Percentiles rank a stretch among this genome's conserved stretches.
Conservation (phyloP, 139 green algal species). For the Edaphochlamys debaryana region DNA sequence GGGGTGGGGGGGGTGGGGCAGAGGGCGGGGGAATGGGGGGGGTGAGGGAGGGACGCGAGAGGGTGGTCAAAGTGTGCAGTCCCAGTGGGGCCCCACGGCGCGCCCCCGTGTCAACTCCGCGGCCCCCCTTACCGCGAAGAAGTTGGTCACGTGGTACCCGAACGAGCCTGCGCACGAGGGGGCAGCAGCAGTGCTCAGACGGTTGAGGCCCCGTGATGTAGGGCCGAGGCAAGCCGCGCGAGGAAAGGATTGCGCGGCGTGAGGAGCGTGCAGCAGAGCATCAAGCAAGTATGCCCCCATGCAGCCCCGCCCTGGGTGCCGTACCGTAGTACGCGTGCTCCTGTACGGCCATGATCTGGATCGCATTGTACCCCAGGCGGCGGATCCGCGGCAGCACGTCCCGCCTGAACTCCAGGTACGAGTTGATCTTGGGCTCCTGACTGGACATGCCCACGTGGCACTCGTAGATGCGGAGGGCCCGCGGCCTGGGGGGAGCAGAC, state of each 20-base stretch:
- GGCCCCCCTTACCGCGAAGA: slow-evolving; percentile 83
- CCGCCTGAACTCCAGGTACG: slow-evolving; percentile 93
- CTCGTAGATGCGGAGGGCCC: slow-evolving; percentile 96
- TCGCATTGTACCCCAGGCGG: slow-evolving; percentile 92
- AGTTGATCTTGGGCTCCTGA: slow-evolving; percentile 84
- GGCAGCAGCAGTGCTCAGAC: not conserved
- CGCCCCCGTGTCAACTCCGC: too few species aligned
- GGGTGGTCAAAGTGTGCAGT: too few species aligned
- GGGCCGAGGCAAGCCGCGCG: not conserved
- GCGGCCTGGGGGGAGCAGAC: slow-evolving; percentile 59
- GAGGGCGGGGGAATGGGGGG: not conserved
- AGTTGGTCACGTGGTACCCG: slow-evolving; percentile 97
- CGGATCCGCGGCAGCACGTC: slow-evolving; percentile 94
- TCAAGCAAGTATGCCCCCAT: too few species aligned
- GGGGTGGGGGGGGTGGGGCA: not conserved
- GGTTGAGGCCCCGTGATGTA: slow-evolving; percentile 38
- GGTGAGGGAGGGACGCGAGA: too few species aligned
- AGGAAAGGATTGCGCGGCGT: too few species aligned
- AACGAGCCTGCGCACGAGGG: slow-evolving; percentile 69
- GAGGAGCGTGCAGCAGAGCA: too few species aligned
- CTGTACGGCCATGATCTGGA: slow-evolving; percentile 99
- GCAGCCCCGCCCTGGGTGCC: too few species aligned
- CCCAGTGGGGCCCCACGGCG: too few species aligned
- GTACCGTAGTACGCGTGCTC: slow-evolving; percentile 86
- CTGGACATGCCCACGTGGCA: slow-evolving; percentile 97